Evolutionary conservation across 768 basidiomycete species (phyloP).

Genomic region (Pleurotus platypus): DNA sequence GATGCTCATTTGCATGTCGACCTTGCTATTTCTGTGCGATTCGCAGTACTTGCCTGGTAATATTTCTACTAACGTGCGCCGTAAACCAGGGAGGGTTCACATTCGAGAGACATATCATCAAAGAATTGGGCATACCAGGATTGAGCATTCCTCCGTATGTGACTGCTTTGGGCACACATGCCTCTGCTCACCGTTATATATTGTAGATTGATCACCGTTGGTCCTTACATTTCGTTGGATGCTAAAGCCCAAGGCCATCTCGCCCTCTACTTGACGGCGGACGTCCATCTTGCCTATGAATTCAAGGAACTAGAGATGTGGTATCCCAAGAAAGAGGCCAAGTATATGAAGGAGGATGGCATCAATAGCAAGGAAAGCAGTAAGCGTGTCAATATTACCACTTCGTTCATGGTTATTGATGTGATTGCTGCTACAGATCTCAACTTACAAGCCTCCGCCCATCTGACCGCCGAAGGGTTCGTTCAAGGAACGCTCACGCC

Average conservation of each 20-base stretch:
- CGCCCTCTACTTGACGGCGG: constrained; percentile 27
- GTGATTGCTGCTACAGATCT: neutral
- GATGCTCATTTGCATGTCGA: constrained; percentile 24
- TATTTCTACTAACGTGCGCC: neutral
- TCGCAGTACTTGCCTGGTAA: neutral
- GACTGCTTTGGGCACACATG: neutral
- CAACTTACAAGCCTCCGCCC: neutral
- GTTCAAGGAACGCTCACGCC: constrained; percentile 4
- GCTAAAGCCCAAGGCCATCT: constrained; percentile 22
- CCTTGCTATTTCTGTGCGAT: constrained; percentile 21
- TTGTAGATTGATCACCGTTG: constrained; percentile 33
- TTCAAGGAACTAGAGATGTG: constrained; percentile 1
- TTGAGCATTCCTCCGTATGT: constrained; percentile 27
- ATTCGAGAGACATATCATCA: constrained; percentile 23
- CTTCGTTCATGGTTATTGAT: too few species aligned
- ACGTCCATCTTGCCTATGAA: constrained; percentile 26
- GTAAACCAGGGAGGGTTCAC: constrained; percentile 20
- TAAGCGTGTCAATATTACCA: neutral
- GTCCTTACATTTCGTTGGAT: constrained; percentile 33
- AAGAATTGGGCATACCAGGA: constrained; percentile 27
- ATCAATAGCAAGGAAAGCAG: neutral
- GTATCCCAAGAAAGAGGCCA: neutral
- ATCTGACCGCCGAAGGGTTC: neutral
- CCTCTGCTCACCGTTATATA: neutral
- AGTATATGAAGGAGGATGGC: neutral